phyloP scores from a whole-genome alignment of 176 grass and related monocot species.

The Oryza meyeriana region DNA sequence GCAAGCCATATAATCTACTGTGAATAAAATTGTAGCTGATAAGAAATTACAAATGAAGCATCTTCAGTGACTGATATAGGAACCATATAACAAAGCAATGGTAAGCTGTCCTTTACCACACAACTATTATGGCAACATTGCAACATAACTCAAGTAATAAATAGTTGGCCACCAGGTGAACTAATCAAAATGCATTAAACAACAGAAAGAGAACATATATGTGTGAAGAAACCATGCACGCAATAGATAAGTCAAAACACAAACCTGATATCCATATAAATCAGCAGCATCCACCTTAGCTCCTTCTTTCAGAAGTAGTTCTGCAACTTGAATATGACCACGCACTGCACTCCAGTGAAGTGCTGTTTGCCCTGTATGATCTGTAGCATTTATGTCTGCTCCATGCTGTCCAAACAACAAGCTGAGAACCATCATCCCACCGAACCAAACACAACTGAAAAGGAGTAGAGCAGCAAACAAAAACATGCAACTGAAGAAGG shows the following conservation, averaged over 20 bases:
- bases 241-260: constrained; percentile 18
- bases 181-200: not conserved
- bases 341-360: constrained; percentile 96
- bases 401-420: constrained; percentile 71
- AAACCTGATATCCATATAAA: constrained; percentile 90
- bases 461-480: not conserved
- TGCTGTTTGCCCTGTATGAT: constrained; percentile 86
- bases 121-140: not conserved
- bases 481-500: not conserved
- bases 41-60: not conserved
- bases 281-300: constrained; percentile 80
- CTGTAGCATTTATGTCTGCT: constrained; percentile 74
- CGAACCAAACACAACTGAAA: constrained; percentile 14
- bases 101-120: not conserved
- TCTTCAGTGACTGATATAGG: not conserved
- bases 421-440: not conserved
- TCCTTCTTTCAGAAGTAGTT: constrained; percentile 90
- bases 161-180: not conserved
- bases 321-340: constrained; percentile 84
- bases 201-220: not conserved
- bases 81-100: not conserved
- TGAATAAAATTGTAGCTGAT: not conserved
- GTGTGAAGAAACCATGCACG: not conserved
- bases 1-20: not conserved
- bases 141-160: not conserved